Conservation (phyloP, 768 basidiomycete genomes). For the Lactarius psammicola region DNA sequence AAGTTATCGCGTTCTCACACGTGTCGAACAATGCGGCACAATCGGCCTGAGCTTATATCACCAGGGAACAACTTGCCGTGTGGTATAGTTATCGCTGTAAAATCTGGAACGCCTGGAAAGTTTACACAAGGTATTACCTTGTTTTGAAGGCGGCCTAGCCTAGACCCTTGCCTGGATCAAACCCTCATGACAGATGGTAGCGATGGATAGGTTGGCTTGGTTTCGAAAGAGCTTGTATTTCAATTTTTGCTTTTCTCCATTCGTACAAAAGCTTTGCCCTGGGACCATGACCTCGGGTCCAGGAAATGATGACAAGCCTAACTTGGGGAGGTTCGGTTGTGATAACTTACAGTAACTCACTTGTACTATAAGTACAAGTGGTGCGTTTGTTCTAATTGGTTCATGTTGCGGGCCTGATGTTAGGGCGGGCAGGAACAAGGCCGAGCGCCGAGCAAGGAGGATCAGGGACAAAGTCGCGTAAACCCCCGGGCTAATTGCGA, state of each 20-base stretch:
- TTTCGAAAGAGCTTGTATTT: not conserved
- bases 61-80: not conserved
- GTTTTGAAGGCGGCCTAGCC: not conserved
- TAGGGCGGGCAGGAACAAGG: constrained; percentile 7
- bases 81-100: too few relatives aligned
- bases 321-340: not conserved
- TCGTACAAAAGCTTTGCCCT: not conserved
- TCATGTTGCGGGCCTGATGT: not conserved
- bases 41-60: too few relatives aligned
- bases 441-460: not conserved
- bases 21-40: too few relatives aligned
- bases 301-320: too few relatives aligned
- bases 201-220: too few relatives aligned
- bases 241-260: not conserved
- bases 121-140: not conserved
- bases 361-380: too few relatives aligned
- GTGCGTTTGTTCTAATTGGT: not conserved
- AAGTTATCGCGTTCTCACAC: too few relatives aligned
- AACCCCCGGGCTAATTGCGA: not conserved
- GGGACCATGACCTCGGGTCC: too few relatives aligned
- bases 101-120: not conserved
- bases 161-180: not conserved
- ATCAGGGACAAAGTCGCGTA: constrained; percentile 1
- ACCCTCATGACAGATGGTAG: too few relatives aligned
- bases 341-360: too few relatives aligned